Evolutionary conservation across 2,329 filamentous ascomycete species (phyloP).

Genomic region (Pseudogymnoascus pannorum): DNA sequence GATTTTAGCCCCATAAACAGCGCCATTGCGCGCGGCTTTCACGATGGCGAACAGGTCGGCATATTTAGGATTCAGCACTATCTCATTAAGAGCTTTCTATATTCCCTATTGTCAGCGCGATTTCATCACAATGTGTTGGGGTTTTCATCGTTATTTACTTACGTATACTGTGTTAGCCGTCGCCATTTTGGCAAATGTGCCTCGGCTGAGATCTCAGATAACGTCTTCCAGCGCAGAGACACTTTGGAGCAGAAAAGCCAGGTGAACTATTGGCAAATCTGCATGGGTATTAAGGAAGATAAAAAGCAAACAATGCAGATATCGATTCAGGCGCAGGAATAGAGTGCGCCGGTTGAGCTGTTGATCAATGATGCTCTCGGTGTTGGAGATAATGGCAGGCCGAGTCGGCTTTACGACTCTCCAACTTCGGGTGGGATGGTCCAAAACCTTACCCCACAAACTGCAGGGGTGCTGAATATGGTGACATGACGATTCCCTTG

Average conservation of each 20-base stretch:
- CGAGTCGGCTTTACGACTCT: background rate
- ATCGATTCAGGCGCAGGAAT: background rate
- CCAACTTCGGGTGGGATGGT: slow-evolving; percentile 1
- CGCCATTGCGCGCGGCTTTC: slow-evolving; percentile 93
- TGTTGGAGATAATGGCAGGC: background rate
- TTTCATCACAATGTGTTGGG: slow-evolving; percentile 12
- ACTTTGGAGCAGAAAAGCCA: background rate
- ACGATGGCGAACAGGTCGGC: slow-evolving; percentile 77
- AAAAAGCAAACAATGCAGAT: background rate
- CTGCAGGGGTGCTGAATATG: background rate
- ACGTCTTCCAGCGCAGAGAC: background rate
- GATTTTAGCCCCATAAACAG: slow-evolving; percentile 94
- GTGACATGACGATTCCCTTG: background rate
- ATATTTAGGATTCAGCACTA: slow-evolving; percentile 76
- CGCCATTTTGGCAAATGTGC: slow-evolving; percentile 6
- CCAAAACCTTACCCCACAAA: slow-evolving; percentile 4
- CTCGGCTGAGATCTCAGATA: slow-evolving; percentile 8
- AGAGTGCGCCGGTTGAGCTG: background rate
- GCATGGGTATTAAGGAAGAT: slow-evolving; percentile 4
- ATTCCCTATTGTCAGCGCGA: background rate
- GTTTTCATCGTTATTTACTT: slow-evolving; percentile 3
- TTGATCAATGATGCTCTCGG: background rate
- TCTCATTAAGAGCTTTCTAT: slow-evolving; percentile 53
- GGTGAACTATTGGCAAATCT: background rate
- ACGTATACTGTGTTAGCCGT: slow-evolving; percentile 4